phyloP scores from a whole-genome alignment of 2,329 filamentous ascomycete genomes.

The Neofusicoccum ribis region DNA sequence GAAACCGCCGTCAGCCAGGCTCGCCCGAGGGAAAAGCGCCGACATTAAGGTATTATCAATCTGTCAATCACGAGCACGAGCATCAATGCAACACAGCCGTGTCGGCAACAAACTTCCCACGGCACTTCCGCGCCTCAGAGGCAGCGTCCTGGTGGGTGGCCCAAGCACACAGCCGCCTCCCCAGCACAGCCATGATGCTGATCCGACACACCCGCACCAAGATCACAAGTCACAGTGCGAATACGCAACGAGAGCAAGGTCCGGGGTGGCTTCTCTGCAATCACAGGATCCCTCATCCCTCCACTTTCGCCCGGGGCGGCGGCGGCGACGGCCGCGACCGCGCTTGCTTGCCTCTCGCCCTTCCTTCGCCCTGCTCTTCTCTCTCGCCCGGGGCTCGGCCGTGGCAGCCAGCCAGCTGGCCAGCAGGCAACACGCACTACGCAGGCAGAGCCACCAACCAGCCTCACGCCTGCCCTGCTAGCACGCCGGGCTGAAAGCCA shows the following conservation, averaged over 20 bases:
- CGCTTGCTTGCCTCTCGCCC: neutral
- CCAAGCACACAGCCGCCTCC: neutral
- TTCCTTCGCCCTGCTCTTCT: neutral
- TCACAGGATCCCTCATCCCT: neutral
- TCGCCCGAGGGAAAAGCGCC: neutral
- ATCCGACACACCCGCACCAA: neutral
- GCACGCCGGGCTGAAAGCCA: neutral
- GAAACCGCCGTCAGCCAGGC: neutral
- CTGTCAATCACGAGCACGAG: neutral
- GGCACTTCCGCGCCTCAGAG: neutral
- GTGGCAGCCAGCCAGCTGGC: too few species aligned
- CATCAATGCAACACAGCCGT: neutral
- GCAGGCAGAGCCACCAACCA: too few species aligned
- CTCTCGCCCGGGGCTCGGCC: too few species aligned
- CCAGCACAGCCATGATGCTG: conserved; percentile 10
- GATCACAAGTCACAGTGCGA: neutral
- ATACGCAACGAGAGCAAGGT: neutral
- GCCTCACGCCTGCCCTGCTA: neutral
- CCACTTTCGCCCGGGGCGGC: neutral
- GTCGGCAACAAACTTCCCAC: conserved; percentile 1
- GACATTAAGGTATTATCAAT: neutral
- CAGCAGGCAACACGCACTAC: too few species aligned
- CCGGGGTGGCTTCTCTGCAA: neutral
- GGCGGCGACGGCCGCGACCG: too few species aligned
- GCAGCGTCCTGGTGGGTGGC: neutral